Evolutionary conservation across 1,284 basidiomycete species (phyloP).

Genomic region (Melampsora larici-populina): DNA sequence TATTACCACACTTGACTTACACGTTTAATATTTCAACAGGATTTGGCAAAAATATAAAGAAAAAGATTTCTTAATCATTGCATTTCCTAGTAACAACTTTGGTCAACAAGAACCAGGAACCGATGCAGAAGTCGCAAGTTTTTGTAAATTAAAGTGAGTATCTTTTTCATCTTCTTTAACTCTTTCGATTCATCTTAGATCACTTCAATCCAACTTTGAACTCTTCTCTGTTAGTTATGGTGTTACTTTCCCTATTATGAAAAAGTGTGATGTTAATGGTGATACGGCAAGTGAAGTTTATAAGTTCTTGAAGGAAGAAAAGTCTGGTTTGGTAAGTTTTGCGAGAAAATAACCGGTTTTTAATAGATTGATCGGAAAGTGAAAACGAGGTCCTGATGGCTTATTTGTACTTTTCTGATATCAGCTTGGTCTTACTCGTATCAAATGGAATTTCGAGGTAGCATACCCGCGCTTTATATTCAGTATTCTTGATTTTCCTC

Average conservation of each 20-base stretch:
- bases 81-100: constrained; percentile 41
- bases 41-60: constrained; percentile 37
- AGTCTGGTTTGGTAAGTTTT: constrained; percentile 23
- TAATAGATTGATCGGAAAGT: too few relatives aligned
- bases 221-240: constrained; percentile 33
- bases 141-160: constrained; percentile 32
- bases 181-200: not conserved
- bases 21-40: not conserved
- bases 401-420: not conserved
- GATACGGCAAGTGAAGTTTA: constrained; percentile 10
- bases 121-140: constrained; percentile 23
- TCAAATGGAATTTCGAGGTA: constrained; percentile 44
- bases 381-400: too few relatives aligned
- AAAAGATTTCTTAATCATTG: constrained; percentile 26
- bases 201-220: too few relatives aligned
- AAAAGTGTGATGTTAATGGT: constrained; percentile 42
- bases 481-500: not conserved
- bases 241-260: constrained; percentile 16
- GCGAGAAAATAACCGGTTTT: too few relatives aligned
- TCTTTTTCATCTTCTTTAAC: not conserved
- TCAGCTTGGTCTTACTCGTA: constrained; percentile 27
- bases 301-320: constrained; percentile 33
- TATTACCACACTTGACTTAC: not conserved
- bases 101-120: constrained; percentile 35
- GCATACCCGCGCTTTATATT: not conserved